Evolutionary conservation across 805 yeast genomes (phyloP).

Genomic region (Soucietia sequanensis): DNA sequence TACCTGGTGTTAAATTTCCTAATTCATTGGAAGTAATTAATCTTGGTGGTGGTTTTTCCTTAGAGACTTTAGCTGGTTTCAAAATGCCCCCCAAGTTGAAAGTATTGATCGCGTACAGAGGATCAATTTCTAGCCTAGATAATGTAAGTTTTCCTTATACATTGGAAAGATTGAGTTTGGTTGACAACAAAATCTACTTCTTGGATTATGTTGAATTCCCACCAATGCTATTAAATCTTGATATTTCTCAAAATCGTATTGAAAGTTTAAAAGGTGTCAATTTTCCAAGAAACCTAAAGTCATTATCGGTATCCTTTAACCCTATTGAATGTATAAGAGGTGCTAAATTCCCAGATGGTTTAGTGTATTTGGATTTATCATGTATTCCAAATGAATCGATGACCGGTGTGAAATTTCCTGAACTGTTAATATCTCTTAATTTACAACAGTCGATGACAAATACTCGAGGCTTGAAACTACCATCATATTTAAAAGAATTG

Average conservation of each 20-base stretch:
- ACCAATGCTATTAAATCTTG: slow-evolving; percentile 23
- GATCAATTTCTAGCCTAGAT: slow-evolving; percentile 34
- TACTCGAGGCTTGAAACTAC: slow-evolving; percentile 43
- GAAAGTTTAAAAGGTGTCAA: slow-evolving; percentile 36
- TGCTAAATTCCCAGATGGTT: slow-evolving; percentile 36
- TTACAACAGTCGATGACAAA: slow-evolving; percentile 45
- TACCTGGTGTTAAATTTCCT: slow-evolving; percentile 42
- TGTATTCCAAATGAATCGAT: slow-evolving; percentile 45
- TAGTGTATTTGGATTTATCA: slow-evolving; percentile 37
- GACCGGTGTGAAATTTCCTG: slow-evolving; percentile 48
- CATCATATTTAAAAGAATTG: slow-evolving; percentile 26
- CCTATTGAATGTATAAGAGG: slow-evolving; percentile 45
- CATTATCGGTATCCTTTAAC: slow-evolving; percentile 32
- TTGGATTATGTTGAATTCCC: slow-evolving; percentile 41
- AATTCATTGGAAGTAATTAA: slow-evolving; percentile 36
- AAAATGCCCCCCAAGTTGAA: slow-evolving; percentile 33
- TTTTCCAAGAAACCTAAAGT: slow-evolving; percentile 32
- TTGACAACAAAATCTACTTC: slow-evolving; percentile 38
- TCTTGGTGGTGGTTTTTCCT: slow-evolving; percentile 38
- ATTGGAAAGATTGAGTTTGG: slow-evolving; percentile 31
- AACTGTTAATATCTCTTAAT: slow-evolving; percentile 32
- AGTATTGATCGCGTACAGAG: slow-evolving; percentile 31
- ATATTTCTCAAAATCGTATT: slow-evolving; percentile 39
- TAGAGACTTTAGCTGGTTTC: slow-evolving; percentile 40
- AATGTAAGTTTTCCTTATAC: slow-evolving; percentile 32